Conservation (phyloP, 345 rosid genomes). For the Aegle marmelos region DNA sequence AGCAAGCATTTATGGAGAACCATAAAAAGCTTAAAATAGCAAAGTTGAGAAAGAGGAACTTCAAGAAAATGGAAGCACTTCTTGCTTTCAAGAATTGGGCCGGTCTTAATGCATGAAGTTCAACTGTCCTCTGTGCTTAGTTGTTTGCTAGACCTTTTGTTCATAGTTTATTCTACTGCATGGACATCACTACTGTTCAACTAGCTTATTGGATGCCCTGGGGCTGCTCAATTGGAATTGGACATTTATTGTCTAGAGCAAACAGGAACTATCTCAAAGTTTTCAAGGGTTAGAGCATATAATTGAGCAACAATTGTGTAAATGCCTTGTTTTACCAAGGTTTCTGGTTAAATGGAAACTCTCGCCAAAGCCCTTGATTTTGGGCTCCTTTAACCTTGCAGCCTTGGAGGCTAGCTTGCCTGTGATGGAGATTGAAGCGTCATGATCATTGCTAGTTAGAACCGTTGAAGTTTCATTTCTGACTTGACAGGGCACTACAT, state of each 20-base stretch:
- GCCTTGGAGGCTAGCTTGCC: background rate
- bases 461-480: background rate
- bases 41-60: conserved; percentile 77
- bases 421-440: background rate
- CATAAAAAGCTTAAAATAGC: conserved; percentile 90
- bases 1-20: conserved; percentile 95
- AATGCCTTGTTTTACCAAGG: too few relatives aligned
- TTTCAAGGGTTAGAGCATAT: background rate
- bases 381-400: conserved; percentile 1
- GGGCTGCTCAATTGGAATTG: background rate
- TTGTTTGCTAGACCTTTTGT: background rate
- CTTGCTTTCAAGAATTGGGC: conserved; percentile 97
- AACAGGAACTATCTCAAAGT: background rate
- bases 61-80: conserved; percentile 89
- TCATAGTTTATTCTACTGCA: background rate
- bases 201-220: background rate
- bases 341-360: background rate
- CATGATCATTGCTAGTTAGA: background rate
- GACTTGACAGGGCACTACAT: background rate
- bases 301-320: background rate
- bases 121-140: background rate
- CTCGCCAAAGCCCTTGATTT: background rate
- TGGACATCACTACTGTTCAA: background rate
- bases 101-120: conserved; percentile 67
- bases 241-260: background rate